These are phyloP conservation scores for Rhizophagus prolifer DNA, from an alignment of 192 early-diverging fungal genomes.

Conservation along the genomic window DNA sequence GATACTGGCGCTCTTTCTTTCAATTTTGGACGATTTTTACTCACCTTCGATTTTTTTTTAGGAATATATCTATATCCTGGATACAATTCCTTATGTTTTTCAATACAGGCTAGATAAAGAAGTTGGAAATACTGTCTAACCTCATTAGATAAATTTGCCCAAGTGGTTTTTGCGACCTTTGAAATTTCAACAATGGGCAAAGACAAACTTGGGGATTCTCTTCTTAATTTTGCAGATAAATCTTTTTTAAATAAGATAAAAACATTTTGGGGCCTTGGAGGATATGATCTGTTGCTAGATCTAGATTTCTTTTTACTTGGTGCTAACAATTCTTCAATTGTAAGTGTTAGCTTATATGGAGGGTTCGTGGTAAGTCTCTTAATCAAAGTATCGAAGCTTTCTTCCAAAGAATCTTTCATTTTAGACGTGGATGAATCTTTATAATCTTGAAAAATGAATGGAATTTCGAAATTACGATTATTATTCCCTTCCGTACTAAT, in stretches of 20 bases:
- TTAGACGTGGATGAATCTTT: too few relatives aligned
- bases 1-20: too few relatives aligned
- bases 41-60: not conserved
- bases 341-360: not conserved
- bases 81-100: not conserved
- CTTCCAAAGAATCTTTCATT: too few relatives aligned
- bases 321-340: not conserved
- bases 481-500: too few relatives aligned
- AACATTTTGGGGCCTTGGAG: not conserved
- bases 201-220: not conserved
- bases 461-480: too few relatives aligned
- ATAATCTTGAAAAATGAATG: too few relatives aligned
- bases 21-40: too few relatives aligned
- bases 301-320: not conserved
- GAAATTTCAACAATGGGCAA: not conserved
- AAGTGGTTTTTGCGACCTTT: not conserved
- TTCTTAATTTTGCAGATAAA: not conserved
- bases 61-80: not conserved
- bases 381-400: too few relatives aligned
- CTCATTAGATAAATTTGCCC: not conserved
- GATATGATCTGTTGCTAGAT: not conserved
- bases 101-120: not conserved
- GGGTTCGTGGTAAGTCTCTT: not conserved
- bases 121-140: not conserved
- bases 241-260: slow-evolving; percentile 14